Percentiles rank a stretch among this genome's conserved stretches.
These are phyloP conservation scores for Alternaria triticina DNA, from an alignment of 2,329 filamentous ascomycete species.

Conservation along the genomic window DNA sequence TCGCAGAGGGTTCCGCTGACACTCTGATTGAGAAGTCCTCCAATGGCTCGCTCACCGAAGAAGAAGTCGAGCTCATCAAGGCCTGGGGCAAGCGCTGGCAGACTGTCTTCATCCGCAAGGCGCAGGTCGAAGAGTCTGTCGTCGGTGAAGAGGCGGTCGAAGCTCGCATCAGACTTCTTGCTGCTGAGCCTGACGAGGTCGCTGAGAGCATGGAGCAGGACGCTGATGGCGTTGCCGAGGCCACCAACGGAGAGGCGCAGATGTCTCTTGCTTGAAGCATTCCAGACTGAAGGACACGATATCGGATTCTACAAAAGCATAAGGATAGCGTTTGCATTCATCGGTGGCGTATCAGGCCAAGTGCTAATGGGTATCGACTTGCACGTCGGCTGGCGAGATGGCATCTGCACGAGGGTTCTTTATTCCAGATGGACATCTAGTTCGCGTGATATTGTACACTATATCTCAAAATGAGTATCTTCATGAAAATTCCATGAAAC, in stretches of 20 bases:
- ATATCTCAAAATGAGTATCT: not conserved
- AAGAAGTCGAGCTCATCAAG: conserved; percentile 67
- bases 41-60: conserved; percentile 47
- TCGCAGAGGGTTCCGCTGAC: conserved; percentile 76
- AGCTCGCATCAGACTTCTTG: conserved; percentile 50
- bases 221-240: conserved; percentile 26
- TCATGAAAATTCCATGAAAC: not conserved
- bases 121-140: conserved; percentile 82
- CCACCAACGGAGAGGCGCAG: conserved; percentile 34
- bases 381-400: not conserved
- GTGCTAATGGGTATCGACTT: not conserved
- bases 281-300: not conserved
- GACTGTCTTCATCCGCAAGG: conserved; percentile 80
- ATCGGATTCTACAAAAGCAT: conserved; percentile 2
- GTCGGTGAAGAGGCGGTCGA: conserved; percentile 63
- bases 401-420: not conserved
- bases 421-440: not conserved
- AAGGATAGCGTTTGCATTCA: not conserved
- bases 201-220: conserved; percentile 29
- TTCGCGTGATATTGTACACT: not conserved
- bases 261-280: conserved; percentile 17
- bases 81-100: conserved; percentile 88
- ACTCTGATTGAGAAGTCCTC: conserved; percentile 75
- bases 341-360: not conserved
- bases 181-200: conserved; percentile 32